Conservation (phyloP, 768 basidiomycete genomes). For the Macrolepiota albuminosa region DNA sequence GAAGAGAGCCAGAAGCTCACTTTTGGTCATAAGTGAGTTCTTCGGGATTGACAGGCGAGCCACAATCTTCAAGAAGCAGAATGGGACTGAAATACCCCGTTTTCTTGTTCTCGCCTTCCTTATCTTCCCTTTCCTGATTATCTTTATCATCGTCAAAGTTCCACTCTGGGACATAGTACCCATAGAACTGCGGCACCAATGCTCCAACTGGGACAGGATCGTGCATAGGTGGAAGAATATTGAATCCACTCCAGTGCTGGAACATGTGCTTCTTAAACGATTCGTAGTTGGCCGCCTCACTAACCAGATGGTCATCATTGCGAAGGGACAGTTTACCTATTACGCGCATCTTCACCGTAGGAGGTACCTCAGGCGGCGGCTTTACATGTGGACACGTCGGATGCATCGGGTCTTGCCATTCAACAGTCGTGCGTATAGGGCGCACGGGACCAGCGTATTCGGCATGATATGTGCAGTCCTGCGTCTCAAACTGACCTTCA, state of each 20-base stretch:
- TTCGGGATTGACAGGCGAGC: slow-evolving; percentile 20
- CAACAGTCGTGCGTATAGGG: slow-evolving; percentile 18
- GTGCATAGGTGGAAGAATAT: slow-evolving; percentile 35
- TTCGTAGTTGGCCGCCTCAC: slow-evolving; percentile 42
- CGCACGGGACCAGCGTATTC: slow-evolving; percentile 13
- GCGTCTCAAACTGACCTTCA: not conserved
- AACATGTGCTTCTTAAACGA: slow-evolving; percentile 39
- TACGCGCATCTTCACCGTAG: slow-evolving; percentile 35
- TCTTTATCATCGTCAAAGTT: not conserved
- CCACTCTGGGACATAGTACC: slow-evolving; percentile 39
- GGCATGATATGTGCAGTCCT: not conserved
- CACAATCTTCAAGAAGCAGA: slow-evolving; percentile 40
- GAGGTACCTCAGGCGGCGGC: slow-evolving; percentile 19
- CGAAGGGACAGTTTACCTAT: slow-evolving; percentile 40
- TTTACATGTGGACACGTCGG: slow-evolving; percentile 27
- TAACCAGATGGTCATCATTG: slow-evolving; percentile 30
- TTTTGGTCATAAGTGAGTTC: slow-evolving; percentile 32
- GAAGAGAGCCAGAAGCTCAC: slow-evolving; percentile 17
- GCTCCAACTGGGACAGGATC: slow-evolving; percentile 44
- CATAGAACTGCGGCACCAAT: slow-evolving; percentile 60
- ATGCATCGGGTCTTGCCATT: slow-evolving; percentile 26
- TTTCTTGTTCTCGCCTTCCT: not conserved
- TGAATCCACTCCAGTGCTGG: slow-evolving; percentile 47
- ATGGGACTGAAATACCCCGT: slow-evolving; percentile 33
- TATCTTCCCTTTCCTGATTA: not conserved